Evolutionary conservation across 495 filamentous ascomycete species (phyloP).

Genomic region (Achaetomiella virescens): DNA sequence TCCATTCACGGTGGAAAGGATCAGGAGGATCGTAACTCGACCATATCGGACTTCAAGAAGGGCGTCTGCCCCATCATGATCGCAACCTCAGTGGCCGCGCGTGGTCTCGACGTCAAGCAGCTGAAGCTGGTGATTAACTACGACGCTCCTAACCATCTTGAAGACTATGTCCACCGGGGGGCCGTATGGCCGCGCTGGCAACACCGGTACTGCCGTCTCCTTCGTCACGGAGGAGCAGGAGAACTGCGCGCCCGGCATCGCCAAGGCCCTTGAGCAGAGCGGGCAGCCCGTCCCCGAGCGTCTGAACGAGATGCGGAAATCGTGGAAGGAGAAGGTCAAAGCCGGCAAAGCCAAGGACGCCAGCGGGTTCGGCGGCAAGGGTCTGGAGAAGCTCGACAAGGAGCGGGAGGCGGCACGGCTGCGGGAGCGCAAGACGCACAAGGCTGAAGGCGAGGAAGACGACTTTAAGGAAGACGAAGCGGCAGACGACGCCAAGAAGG

Average conservation of each 20-base stretch:
- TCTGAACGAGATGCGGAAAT: constrained; percentile 52
- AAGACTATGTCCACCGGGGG: constrained; percentile 97
- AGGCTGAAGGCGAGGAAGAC: constrained; percentile 83
- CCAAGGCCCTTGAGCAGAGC: constrained; percentile 89
- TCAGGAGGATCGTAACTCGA: constrained; percentile 89
- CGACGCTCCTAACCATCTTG: constrained; percentile 91
- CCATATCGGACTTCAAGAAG: constrained; percentile 91
- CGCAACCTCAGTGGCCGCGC: constrained; percentile 92
- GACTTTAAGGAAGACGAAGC: constrained; percentile 74
- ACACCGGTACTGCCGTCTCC: constrained; percentile 89
- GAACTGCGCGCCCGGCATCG: constrained; percentile 81
- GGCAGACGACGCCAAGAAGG: constrained; percentile 49
- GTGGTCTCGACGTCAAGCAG: constrained; percentile 94
- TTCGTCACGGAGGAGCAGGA: constrained; percentile 91
- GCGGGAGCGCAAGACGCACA: constrained; percentile 81
- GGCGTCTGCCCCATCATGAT: constrained; percentile 84
- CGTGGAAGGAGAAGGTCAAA: constrained; percentile 84
- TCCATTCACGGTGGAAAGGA: constrained; percentile 97
- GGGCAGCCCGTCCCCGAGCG: constrained; percentile 71
- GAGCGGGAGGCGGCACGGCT: constrained; percentile 79
- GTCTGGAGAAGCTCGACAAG: constrained; percentile 82
- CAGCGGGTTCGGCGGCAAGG: constrained; percentile 92
- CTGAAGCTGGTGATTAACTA: constrained; percentile 96
- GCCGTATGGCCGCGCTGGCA: constrained; percentile 89
- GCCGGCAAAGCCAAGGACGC: constrained; percentile 82